Percentiles rank a stretch among this genome's conserved stretches.
These are phyloP conservation scores for Amphichorda felina DNA, from an alignment of 2,329 filamentous ascomycete species.

Conservation along the genomic window DNA sequence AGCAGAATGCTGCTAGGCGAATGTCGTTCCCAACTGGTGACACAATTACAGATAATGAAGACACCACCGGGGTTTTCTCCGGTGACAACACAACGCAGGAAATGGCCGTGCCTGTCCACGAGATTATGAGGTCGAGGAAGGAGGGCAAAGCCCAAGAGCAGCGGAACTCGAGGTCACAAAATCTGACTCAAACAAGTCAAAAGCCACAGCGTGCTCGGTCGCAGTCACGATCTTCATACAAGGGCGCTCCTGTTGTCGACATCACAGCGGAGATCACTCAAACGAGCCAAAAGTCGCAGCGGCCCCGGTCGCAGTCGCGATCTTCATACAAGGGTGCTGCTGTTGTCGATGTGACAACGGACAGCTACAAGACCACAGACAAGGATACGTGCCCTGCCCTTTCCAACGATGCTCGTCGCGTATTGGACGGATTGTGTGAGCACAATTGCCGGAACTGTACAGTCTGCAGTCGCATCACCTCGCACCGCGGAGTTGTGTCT, in stretches of 20 bases:
- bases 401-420: conserved; percentile 37
- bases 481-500: conserved; percentile 26
- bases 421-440: conserved; percentile 40
- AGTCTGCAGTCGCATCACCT: conserved; percentile 42
- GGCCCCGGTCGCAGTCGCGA: conserved; percentile 12
- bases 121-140: conserved; percentile 13
- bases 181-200: conserved; percentile 2
- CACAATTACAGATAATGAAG: conserved; percentile 17
- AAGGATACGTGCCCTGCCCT: conserved; percentile 29
- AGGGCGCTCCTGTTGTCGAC: conserved; percentile 6
- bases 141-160: conserved; percentile 9
- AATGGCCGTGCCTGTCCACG: conserved; percentile 17
- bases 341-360: background rate
- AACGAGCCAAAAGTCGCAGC: conserved; percentile 13
- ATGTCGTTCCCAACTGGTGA: conserved; percentile 14
- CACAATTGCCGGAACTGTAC: conserved; percentile 46
- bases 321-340: conserved; percentile 12
- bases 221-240: conserved; percentile 13
- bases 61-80: conserved; percentile 20
- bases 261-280: conserved; percentile 4
- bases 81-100: conserved; percentile 21
- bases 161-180: conserved; percentile 8
- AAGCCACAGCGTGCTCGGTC: conserved; percentile 13
- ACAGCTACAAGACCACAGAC: conserved; percentile 10
- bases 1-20: conserved; percentile 11